phyloP scores from a whole-genome alignment of 306 rosid genomes.

The Lagenaria siceraria region DNA sequence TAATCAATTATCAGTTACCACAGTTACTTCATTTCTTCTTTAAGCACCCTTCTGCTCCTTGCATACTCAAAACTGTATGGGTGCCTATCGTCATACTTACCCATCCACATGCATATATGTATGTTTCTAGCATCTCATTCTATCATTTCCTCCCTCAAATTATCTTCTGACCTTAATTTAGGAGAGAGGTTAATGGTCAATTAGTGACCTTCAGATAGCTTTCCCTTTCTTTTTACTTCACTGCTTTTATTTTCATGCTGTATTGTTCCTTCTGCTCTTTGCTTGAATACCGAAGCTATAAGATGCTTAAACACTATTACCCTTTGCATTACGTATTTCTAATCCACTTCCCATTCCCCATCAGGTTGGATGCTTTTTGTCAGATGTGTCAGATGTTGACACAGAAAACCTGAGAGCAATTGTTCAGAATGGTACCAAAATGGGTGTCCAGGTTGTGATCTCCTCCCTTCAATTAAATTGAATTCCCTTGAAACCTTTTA shows the following conservation, averaged over 20 bases:
- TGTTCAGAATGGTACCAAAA: conserved; percentile 26
- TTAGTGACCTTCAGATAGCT: background rate
- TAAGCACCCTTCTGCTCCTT: background rate
- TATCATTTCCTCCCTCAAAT: background rate
- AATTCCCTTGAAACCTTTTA: background rate
- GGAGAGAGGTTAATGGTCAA: background rate
- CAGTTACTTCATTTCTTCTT: background rate
- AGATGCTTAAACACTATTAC: background rate
- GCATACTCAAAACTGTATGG: background rate
- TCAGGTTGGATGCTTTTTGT: conserved; percentile 67
- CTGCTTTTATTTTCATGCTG: background rate
- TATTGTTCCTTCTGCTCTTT: background rate
- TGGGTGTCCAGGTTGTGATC: conserved; percentile 48
- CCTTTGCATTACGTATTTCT: conserved; percentile 4
- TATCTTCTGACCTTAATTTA: background rate
- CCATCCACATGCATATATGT: background rate
- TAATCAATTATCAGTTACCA: too few species aligned
- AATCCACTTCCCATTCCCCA: conserved; percentile 8
- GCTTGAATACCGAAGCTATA: background rate
- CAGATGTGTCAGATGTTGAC: conserved; percentile 40
- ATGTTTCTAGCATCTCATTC: background rate
- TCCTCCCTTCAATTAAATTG: conserved; percentile 8
- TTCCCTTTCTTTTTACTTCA: background rate
- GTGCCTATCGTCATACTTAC: background rate
- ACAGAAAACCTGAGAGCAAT: conserved; percentile 31